phyloP scores from a whole-genome alignment of 2,329 filamentous ascomycete genomes.

The Ustulina deusta region DNA sequence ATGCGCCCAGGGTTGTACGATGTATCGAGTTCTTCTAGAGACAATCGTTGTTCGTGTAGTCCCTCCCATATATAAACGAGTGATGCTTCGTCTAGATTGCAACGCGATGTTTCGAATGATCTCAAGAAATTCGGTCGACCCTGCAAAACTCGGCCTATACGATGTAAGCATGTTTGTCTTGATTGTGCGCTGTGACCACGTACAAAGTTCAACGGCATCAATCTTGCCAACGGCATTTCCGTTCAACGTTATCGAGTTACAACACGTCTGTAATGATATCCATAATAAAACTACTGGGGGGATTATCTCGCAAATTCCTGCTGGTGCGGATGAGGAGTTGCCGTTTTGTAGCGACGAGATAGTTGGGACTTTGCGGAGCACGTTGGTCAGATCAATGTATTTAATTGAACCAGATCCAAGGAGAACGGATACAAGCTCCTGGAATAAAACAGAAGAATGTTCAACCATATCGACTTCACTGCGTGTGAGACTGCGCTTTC shows the following conservation, averaged over 20 bases:
- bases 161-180: slow-evolving; percentile 21
- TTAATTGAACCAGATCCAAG: slow-evolving; percentile 68
- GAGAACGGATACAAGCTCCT: slow-evolving; percentile 67
- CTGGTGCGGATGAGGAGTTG: slow-evolving; percentile 19
- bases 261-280: slow-evolving; percentile 60
- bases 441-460: slow-evolving; percentile 64
- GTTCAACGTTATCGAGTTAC: slow-evolving; percentile 64
- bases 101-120: slow-evolving; percentile 64
- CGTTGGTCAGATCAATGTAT: slow-evolving; percentile 65
- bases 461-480: slow-evolving; percentile 61
- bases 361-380: slow-evolving; percentile 46
- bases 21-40: slow-evolving; percentile 62
- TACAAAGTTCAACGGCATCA: slow-evolving; percentile 65
- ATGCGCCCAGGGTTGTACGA: slow-evolving; percentile 66
- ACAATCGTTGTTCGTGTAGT: slow-evolving; percentile 59
- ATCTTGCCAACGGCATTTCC: slow-evolving; percentile 60
- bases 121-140: slow-evolving; percentile 56
- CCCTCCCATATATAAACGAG: slow-evolving; percentile 62
- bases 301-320: slow-evolving; percentile 55
- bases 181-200: slow-evolving; percentile 29
- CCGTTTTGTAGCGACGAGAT: slow-evolving; percentile 40
- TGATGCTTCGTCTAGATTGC: slow-evolving; percentile 62
- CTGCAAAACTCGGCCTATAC: slow-evolving; percentile 47
- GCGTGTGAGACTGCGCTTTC: slow-evolving; percentile 59
- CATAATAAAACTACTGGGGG: slow-evolving; percentile 64